phyloP scores from a whole-genome alignment of 2,329 filamentous ascomycete genomes.

The Fusarium paranaense region DNA sequence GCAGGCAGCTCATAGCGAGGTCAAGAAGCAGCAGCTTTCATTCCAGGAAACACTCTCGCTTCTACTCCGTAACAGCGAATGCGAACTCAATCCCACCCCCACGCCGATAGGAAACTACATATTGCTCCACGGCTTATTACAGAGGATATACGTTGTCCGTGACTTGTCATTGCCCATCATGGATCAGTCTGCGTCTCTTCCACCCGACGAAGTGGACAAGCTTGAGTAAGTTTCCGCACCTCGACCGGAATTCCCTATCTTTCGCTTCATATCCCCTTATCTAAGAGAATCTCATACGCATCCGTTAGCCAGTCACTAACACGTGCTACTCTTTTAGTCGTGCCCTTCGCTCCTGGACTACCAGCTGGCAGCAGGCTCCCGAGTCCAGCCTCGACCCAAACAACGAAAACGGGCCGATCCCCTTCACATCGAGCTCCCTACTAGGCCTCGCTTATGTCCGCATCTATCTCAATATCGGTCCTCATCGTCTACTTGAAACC shows the following conservation, averaged over 20 bases:
- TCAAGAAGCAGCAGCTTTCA: conserved; percentile 48
- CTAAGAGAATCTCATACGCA: background rate
- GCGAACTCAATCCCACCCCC: conserved; percentile 46
- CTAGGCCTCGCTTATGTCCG: conserved; percentile 60
- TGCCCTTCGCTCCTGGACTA: conserved; percentile 52
- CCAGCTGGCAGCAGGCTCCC: conserved; percentile 53
- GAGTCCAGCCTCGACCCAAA: conserved; percentile 55
- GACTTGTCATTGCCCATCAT: conserved; percentile 51
- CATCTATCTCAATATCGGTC: conserved; percentile 58
- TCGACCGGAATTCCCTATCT: background rate
- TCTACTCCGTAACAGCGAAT: conserved; percentile 45
- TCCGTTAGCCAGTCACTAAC: background rate
- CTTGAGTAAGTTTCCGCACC: conserved; percentile 44
- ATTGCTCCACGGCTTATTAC: conserved; percentile 51
- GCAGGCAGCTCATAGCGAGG: conserved; percentile 27
- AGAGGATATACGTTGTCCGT: conserved; percentile 53
- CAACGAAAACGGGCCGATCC: conserved; percentile 55
- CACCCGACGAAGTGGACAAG: conserved; percentile 51
- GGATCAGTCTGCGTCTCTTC: conserved; percentile 47
- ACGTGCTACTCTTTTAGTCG: conserved; percentile 34
- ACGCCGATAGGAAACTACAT: conserved; percentile 54
- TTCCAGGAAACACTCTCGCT: conserved; percentile 52
- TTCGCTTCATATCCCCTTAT: background rate
- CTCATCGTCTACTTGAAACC: conserved; percentile 56
- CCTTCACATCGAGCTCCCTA: conserved; percentile 59